Evolutionary conservation across 2,329 filamentous ascomycete genomes (phyloP).

Genomic region (Aspergillus niger): DNA sequence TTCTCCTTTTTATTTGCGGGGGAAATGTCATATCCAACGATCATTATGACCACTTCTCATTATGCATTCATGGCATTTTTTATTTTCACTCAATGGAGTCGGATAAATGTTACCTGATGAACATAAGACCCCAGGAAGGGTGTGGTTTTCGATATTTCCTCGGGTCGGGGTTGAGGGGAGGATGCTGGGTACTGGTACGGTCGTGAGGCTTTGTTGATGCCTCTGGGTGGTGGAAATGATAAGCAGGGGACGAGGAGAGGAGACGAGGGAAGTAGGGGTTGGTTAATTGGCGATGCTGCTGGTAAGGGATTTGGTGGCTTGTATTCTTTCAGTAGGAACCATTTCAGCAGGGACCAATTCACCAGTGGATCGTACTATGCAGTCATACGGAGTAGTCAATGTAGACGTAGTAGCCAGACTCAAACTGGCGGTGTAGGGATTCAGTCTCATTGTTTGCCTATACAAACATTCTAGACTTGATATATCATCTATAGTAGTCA

Average conservation of each 20-base stretch:
- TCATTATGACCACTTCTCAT: constrained; percentile 40
- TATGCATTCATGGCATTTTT: constrained; percentile 44
- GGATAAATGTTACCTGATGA: constrained; percentile 25
- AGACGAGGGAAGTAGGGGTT: not conserved
- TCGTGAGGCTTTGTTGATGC: constrained; percentile 9
- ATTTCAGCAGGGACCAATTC: constrained; percentile 17
- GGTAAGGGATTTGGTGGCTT: constrained; percentile 10
- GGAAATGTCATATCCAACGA: constrained; percentile 41
- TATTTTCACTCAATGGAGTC: constrained; percentile 27
- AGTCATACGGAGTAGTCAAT: not conserved
- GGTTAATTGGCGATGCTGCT: constrained; percentile 12
- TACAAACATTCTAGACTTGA: too few relatives aligned
- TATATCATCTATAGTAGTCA: not conserved
- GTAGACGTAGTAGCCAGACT: not conserved
- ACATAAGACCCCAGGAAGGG: constrained; percentile 20
- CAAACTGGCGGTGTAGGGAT: not conserved
- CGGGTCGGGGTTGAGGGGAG: constrained; percentile 18
- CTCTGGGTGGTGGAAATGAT: constrained; percentile 8
- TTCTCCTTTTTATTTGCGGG: constrained; percentile 25
- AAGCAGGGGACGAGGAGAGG: constrained; percentile 1
- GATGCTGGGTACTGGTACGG: constrained; percentile 13
- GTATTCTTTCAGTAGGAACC: constrained; percentile 16
- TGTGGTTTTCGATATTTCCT: constrained; percentile 11
- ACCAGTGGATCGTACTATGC: constrained; percentile 9
- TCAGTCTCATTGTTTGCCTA: too few relatives aligned